Conservation (phyloP, 495 filamentous ascomycete species). For the Tetracladium setigerum region DNA sequence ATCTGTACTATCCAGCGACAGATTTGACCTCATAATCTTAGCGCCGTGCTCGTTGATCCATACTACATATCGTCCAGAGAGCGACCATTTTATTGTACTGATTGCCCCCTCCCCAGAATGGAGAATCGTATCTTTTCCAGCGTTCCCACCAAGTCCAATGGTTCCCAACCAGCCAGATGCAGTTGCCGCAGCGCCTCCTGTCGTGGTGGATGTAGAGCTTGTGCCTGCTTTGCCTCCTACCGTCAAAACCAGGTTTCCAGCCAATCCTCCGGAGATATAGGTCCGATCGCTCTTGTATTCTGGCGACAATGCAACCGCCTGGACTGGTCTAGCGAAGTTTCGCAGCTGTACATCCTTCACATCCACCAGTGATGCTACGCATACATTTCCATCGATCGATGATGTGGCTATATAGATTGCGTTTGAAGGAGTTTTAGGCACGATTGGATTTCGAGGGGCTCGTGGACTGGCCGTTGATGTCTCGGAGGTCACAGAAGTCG, state of each 20-base stretch:
- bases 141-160: slow-evolving; percentile 68
- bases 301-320: slow-evolving; percentile 83
- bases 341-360: slow-evolving; percentile 73
- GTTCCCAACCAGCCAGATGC: slow-evolving; percentile 88
- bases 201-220: slow-evolving; percentile 72
- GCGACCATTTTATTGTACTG: slow-evolving; percentile 84
- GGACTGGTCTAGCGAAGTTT: slow-evolving; percentile 88
- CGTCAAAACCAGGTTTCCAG: slow-evolving; percentile 86
- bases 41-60: slow-evolving; percentile 97
- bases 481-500: slow-evolving; percentile 39
- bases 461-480: slow-evolving; percentile 40
- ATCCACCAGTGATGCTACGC: slow-evolving; percentile 71
- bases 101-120: slow-evolving; percentile 92
- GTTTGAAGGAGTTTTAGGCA: slow-evolving; percentile 70
- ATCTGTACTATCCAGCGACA: slow-evolving; percentile 70
- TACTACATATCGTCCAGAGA: slow-evolving; percentile 81
- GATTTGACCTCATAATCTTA: slow-evolving; percentile 90
- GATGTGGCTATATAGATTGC: slow-evolving; percentile 87
- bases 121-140: slow-evolving; percentile 78
- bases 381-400: slow-evolving; percentile 93
- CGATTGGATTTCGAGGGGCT: slow-evolving; percentile 37
- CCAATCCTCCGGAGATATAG: slow-evolving; percentile 84
- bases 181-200: slow-evolving; percentile 66
- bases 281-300: slow-evolving; percentile 82
- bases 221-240: slow-evolving; percentile 68